Conservation (phyloP, 495 filamentous ascomycete species). For the Collariella sp. region DNA sequence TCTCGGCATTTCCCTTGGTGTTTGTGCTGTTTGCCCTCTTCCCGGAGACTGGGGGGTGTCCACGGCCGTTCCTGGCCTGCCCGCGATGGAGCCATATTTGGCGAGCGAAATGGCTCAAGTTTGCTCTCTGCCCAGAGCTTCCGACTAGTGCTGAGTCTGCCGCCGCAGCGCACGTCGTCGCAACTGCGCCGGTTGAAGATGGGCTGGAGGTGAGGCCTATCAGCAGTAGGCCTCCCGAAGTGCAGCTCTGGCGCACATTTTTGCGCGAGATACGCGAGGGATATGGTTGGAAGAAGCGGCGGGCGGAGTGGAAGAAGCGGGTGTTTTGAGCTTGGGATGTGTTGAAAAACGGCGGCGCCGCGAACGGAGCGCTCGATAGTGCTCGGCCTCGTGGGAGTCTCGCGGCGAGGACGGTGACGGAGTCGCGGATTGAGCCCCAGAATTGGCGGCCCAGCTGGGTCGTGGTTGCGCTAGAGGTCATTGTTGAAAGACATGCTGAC, state of each 20-base stretch:
- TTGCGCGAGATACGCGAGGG: constrained; percentile 16
- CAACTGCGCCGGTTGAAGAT: constrained; percentile 32
- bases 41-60: background rate
- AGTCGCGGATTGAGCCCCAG: constrained; percentile 38
- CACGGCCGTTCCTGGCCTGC: constrained; percentile 23
- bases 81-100: constrained; percentile 27
- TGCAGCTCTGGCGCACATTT: constrained; percentile 35
- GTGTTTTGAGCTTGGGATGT: constrained; percentile 11
- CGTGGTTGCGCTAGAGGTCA: constrained; percentile 39
- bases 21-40: constrained; percentile 30
- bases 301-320: constrained; percentile 19
- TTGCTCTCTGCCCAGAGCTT: constrained; percentile 25
- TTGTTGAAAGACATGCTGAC: constrained; percentile 35
- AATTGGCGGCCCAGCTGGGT: constrained; percentile 39
- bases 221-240: constrained; percentile 37
- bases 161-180: constrained; percentile 34
- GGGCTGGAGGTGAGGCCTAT: constrained; percentile 31
- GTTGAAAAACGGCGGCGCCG: constrained; percentile 7
- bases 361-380: constrained; percentile 11
- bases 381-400: constrained; percentile 26
- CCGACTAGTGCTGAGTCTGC: constrained; percentile 33
- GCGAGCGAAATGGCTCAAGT: constrained; percentile 32
- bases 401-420: constrained; percentile 28
- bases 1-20: constrained; percentile 23
- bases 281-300: constrained; percentile 9